Percentiles rank a stretch among this genome's conserved stretches.
Conservation (phyloP, 768 basidiomycete genomes). For the Suillus luteus region DNA sequence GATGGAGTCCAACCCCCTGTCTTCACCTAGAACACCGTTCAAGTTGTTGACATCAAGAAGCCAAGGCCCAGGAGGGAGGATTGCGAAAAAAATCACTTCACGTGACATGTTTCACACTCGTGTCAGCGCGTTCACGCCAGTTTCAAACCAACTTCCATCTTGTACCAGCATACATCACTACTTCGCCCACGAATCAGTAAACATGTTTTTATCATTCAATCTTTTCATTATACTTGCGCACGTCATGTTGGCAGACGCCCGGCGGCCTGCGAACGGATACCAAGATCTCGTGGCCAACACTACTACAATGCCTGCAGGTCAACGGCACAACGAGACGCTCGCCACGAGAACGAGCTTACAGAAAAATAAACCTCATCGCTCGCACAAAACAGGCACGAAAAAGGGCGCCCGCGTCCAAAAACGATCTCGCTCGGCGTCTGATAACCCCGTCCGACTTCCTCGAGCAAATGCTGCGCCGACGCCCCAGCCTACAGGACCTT, state of each 20-base stretch:
- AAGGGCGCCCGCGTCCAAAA: neutral
- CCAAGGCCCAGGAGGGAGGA: no score
- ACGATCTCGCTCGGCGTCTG: neutral
- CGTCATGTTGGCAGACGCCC: neutral
- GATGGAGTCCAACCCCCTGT: neutral
- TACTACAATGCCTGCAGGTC: neutral
- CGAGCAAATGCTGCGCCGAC: slow-evolving; percentile 35
- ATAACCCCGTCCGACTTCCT: neutral
- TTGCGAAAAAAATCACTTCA: slow-evolving; percentile 21
- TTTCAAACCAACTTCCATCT: neutral
- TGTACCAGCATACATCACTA: neutral
- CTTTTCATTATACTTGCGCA: neutral
- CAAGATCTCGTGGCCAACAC: neutral
- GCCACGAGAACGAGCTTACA: neutral
- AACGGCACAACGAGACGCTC: slow-evolving; percentile 1
- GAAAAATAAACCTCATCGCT: neutral
- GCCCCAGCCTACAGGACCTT: slow-evolving; percentile 40
- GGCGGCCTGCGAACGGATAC: neutral
- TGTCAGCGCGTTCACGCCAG: neutral
- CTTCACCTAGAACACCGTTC: neutral
- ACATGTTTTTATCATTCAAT: slow-evolving; percentile 1
- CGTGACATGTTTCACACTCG: slow-evolving; percentile 17
- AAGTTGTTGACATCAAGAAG: neutral
- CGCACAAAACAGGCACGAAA: neutral
- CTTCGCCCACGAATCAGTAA: no score